Base-by-base conservation (phyloP, 352 stramenopile genomes). In the Pythium oligandrum region DNA sequence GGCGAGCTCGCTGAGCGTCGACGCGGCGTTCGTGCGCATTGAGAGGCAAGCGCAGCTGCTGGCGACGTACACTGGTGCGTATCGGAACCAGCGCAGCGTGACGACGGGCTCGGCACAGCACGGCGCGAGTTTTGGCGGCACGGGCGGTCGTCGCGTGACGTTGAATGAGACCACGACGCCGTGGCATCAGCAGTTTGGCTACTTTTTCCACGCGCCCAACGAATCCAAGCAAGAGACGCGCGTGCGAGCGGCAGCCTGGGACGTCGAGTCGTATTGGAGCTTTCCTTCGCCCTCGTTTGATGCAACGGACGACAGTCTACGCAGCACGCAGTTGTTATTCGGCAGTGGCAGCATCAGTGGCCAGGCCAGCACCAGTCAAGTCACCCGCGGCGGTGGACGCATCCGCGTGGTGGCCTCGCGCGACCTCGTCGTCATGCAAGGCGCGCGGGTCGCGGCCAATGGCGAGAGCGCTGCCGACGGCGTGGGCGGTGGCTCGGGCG, bases 321-420 rank as follows among this genome's bases (percentile, higher is more conserved):
- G 35, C 17, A 33, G 17, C 0, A 30, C 67, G 31, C 70, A 63
- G 6, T 64, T 86, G 57, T 42, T 89, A 2, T 50, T 86, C 3
- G 78, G 78, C 8, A 83, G 73, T 45, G 71, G 73, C 1, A 83
- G 73, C 44, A 26, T 26, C 17, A 26, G 17, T 26, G 17, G 17
- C 17, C 17, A 26, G 17, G 17, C 17, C 17, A 26, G 0, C 17
- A 26, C 17, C 46, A 58, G 44, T n/a, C 17, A 7, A 31, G 38
- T 55, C 38, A 43, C 35, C 44, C 40, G 31, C 38, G 40, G 10
- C 10, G 79, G 79, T 9, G 78, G 78, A 4, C 64, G 79, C 40
- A 75, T 90, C n/a, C 73, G 80, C 37, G 76, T 90, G 31, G 70
- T 61, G 45, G 76, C 79, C 1, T 86, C 79, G 7, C 80, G 79